Conservation (phyloP, 768 basidiomycete genomes). For the Leccinum disarticulatum region DNA sequence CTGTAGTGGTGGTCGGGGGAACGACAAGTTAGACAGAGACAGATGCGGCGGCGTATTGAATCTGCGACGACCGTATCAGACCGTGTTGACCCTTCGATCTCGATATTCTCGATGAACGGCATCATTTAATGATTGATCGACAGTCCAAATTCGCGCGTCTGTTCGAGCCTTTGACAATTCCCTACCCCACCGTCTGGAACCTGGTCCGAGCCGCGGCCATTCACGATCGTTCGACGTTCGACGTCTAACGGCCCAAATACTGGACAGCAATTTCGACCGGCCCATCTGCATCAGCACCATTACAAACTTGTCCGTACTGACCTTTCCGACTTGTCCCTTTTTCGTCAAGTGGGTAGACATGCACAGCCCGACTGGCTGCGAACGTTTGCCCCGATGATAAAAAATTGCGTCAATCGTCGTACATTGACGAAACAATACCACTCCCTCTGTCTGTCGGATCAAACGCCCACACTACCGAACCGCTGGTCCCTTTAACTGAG, state of each 20-base stretch:
- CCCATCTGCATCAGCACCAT: not conserved
- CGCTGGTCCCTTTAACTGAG: not conserved
- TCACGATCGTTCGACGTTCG: not conserved
- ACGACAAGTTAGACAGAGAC: not conserved
- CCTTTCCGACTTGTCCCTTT: not conserved
- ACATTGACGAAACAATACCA: not conserved
- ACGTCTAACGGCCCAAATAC: not conserved
- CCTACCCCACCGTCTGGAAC: not conserved
- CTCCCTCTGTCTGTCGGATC: not conserved
- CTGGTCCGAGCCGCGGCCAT: not conserved
- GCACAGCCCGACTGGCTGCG: not conserved
- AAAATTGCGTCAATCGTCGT: not conserved
- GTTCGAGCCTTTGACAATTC: not conserved
- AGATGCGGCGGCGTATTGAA: not conserved
- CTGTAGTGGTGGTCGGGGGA: not conserved
- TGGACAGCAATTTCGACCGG: not conserved
- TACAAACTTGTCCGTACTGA: not conserved
- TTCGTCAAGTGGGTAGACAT: slow-evolving; percentile 3
- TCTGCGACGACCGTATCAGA: not conserved
- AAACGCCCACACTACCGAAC: not conserved
- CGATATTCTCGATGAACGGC: slow-evolving; percentile 1
- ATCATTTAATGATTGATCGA: slow-evolving; percentile 5
- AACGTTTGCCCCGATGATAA: slow-evolving; percentile 1
- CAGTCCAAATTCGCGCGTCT: not conserved
- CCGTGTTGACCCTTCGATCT: slow-evolving; percentile 2